Conservation (phyloP, 192 early-diverging fungal species). For the Podila clonocystis region DNA sequence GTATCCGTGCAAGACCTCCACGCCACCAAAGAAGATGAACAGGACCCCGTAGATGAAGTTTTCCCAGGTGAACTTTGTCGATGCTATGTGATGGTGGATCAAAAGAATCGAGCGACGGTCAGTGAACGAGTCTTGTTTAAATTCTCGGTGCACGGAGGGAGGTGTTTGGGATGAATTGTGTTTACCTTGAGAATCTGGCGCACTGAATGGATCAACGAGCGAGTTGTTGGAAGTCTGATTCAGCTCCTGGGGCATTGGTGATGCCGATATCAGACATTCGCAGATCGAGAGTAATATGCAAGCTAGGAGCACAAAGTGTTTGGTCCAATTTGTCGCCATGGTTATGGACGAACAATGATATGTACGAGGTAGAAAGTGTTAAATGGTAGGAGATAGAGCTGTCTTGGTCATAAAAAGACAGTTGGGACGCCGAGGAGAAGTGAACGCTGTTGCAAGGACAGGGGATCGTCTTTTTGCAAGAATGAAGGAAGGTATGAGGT, state of each 20-base stretch:
- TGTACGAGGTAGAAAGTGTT: too few relatives aligned
- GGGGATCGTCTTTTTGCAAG: not conserved
- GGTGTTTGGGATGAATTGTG: not conserved
- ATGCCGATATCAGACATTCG: not conserved
- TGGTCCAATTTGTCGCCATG: too few relatives aligned
- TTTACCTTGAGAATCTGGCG: slow-evolving; percentile 32
- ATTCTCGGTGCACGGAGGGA: not conserved
- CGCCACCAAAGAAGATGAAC: slow-evolving; percentile 37
- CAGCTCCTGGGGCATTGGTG: not conserved
- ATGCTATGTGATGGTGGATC: slow-evolving; percentile 12
- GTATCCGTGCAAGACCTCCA: slow-evolving; percentile 53
- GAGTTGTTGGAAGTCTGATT: not conserved
- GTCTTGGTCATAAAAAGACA: not conserved
- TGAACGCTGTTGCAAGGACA: not conserved
- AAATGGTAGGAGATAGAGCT: too few relatives aligned
- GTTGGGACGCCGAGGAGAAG: not conserved
- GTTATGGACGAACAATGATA: too few relatives aligned
- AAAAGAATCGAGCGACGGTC: not conserved
- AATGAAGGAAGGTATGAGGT: not conserved
- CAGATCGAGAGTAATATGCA: not conserved
- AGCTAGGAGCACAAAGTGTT: not conserved
- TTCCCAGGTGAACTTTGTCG: slow-evolving; percentile 47
- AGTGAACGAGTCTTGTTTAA: too few relatives aligned
- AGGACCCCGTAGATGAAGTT: slow-evolving; percentile 46
- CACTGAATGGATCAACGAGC: slow-evolving; percentile 28